Evolutionary conservation across 2,329 filamentous ascomycete genomes (phyloP), one percentile per base, ranked within the genome.

Genomic region (Torrubiellomyces zombiae): DNA sequence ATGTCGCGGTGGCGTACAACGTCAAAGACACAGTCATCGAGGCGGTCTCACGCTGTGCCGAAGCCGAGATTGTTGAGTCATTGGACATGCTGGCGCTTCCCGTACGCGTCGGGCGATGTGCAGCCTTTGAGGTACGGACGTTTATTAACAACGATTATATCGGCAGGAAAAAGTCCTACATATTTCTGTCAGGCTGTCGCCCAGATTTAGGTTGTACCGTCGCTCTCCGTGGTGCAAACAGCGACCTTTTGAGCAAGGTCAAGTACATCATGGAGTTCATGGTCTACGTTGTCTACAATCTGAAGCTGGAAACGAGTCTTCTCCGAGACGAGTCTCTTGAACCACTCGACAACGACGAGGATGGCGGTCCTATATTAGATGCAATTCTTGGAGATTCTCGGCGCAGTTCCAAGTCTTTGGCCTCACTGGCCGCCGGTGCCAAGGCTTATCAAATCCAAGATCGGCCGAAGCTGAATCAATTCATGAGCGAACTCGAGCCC

Each of bases 181-280:
- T 95, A 33, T 98, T 89, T 44, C 59, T 98, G 3, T 92, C 85
- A 2, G 86, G 86, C 3, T 94, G 83, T 38, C 72, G 77, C 7
- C 81, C 80, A 33, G 78, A 91, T 31, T 67, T 98, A 3, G 91
- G 89, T 0, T 95, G 89, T 44, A 98, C 89, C 1, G 93, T 98
- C 38, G 81, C 83, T 9, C 58, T 98, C 13, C 74, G 89, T 22
- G 89, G 89, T 2, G 80, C 77, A 4, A 72, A 77, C 30, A 74
- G 72, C 16, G 56, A 67, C 23, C 60, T 72, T 1, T 61, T 98
- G 11, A 60, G 71, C 2, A 79, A 74, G 38, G 72, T 98, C 48
- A 98, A 98, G 52, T 69, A 73, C 26, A 89, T 98, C 36, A 89
- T 86, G 8, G 89, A 98, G 45, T 95, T 98, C 44, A 94, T 98